Base-by-base conservation (phyloP, 306 rosid genomes). In the Sindora glabra region DNA sequence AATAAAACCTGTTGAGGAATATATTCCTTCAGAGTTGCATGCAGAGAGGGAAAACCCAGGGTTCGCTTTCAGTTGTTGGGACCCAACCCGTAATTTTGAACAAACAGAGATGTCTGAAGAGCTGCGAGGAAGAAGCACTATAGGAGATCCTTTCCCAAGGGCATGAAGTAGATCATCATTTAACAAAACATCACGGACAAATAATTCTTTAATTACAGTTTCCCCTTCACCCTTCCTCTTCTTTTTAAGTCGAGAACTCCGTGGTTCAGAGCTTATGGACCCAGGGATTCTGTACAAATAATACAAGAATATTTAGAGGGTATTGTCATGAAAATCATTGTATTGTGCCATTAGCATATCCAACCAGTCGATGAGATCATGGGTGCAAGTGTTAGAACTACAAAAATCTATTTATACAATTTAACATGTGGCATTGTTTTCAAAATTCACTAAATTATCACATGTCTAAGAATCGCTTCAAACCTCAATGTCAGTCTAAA, bases 151-250 rank as follows among this genome's bases (percentile, higher is more conserved):
- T 45, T 83, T 75, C 49, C 99, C 90, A 25, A 94, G 88, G 58
- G 38, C 54, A 53, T 84, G 89, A 76, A 94, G 97, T 73, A 94
- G 64, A 57, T 82, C 78, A 71, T 94, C 89, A 71, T 86, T 94
- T 74, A 70, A 82, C 44, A 80, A 54, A 18, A 89, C 83, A 47
- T 81, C 75, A 60, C 78, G 95, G 49, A 82, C 97, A 76, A 94
- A 94, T 49, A 82, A 68, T 77, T 89, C 94, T 75, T 94, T 94
- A 51, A 94, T 83, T 61, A 94, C 83, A 19, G 86, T 68, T 41
- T 86, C 99, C 55, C 99, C 97, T 89, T 94, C 99, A 59, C 94
- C 78, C 76, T 69, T 94, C 67, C 68, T 94, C 81, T 84, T 94
- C 67, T 89, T 94, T 75, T 89, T 94, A 59, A 94, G 90, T 50